Evolutionary conservation across 768 basidiomycete species (phyloP).

Genomic region (Termitomyces sp.): DNA sequence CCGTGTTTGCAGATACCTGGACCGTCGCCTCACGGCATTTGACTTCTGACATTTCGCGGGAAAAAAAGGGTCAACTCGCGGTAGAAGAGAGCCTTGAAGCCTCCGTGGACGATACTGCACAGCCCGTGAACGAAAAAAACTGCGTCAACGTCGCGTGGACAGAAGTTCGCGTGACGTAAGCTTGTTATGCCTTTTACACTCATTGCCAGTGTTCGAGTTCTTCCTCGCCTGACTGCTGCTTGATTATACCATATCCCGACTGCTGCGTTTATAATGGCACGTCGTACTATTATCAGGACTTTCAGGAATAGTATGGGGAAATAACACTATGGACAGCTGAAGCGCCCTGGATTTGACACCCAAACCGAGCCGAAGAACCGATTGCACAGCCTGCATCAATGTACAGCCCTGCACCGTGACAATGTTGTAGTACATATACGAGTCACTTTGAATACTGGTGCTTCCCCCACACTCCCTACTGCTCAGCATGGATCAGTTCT

Average conservation of each 20-base stretch:
- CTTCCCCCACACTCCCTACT: neutral
- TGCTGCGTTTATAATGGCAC: neutral
- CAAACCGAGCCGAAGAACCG: neutral
- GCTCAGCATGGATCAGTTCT: slow-evolving; percentile 1
- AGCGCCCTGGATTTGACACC: neutral
- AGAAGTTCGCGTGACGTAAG: neutral
- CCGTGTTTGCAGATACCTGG: no score
- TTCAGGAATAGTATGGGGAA: neutral
- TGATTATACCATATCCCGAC: neutral
- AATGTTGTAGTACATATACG: neutral
- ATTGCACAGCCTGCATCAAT: slow-evolving; percentile 1
- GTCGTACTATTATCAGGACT: neutral
- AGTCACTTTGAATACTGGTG: neutral
- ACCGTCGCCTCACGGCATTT: neutral
- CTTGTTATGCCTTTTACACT: neutral
- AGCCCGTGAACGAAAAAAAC: neutral
- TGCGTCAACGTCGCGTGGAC: no score
- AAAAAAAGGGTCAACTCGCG: neutral
- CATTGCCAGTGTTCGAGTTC: no score
- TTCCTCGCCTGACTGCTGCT: neutral
- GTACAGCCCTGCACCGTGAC: neutral
- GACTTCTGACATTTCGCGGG: neutral
- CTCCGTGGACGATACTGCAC: neutral
- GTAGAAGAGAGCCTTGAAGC: no score
- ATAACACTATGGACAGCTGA: neutral